Evolutionary conservation across 2,329 filamentous ascomycete species (phyloP).

Genomic region (Microsporum audouinii): DNA sequence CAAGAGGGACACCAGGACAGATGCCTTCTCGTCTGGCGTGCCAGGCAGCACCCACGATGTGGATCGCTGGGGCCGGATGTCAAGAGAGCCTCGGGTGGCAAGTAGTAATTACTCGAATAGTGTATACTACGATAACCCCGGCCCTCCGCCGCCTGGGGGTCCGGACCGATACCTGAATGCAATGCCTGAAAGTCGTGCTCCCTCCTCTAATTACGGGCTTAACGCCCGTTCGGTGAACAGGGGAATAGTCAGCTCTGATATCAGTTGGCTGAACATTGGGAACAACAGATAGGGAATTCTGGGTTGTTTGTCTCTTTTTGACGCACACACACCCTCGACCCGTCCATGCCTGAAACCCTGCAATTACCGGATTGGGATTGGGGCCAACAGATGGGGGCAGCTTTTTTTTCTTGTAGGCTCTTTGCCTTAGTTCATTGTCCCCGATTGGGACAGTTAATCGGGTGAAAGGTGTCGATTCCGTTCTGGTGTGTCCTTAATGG

Average conservation of each 20-base stretch:
- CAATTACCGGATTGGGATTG: background rate
- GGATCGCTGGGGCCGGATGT: conserved; percentile 5
- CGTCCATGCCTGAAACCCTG: background rate
- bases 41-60: conserved; percentile 21
- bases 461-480: background rate
- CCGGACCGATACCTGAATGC: conserved; percentile 14
- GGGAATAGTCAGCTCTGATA: conserved; percentile 28
- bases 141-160: conserved; percentile 11
- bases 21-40: conserved; percentile 21
- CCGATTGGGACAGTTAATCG: background rate
- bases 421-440: background rate
- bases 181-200: conserved; percentile 7
- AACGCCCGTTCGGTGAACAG: background rate
- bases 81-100: conserved; percentile 24
- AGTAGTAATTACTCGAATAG: conserved; percentile 35
- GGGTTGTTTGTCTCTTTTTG: background rate
- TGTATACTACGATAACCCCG: conserved; percentile 24
- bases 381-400: background rate
- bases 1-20: conserved; percentile 9
- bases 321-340: background rate
- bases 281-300: conserved; percentile 3
- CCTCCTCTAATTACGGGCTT: background rate
- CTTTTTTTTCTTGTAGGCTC: background rate
- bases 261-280: conserved; percentile 35
- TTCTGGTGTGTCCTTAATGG: background rate